Evolutionary conservation across 805 yeast species (phyloP), one percentile per base, ranked within the genome.

Genomic region (Saccharomycopsis capsularis): DNA sequence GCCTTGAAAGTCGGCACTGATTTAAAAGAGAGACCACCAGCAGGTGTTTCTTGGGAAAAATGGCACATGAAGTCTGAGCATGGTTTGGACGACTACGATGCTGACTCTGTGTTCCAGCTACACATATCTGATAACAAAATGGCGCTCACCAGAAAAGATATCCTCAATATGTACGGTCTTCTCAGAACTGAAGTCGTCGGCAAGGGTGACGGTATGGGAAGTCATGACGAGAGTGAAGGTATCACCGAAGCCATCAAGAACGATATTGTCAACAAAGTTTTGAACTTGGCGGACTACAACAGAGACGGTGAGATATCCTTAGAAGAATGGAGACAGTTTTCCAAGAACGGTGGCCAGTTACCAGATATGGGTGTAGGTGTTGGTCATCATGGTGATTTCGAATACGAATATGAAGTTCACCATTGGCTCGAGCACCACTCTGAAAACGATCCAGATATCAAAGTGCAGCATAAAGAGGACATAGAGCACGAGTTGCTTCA

Each of bases 31-130:
- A 49, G 55, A 30, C 70, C 70, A 24, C 88, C 88, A 2, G 66
- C 64, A 9, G 79, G 76, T 0, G 57, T 78, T 34, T 65, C 77
- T 16, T 86, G 95, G 95, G 87, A 83, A 59, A 75, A 76, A 57
- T 84, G 90, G 85, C 98, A 91, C 64, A 90, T 91, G 97, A 71
- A 76, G 57, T 81, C 79, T 56, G 98, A 91, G 67, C 97, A 91
- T 67, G 84, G 79, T 16, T 56, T 86, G 51, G 89, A 85, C 54
- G 70, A 71, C 24, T 87, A 79, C 59, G 95, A 85, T 54, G 74
- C 95, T 0, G 79, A 73, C 38, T 73, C 83, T 15, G 87, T 91
- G 59, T 91, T 91, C 73, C 74, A 74, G 34, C 59, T 90, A 24
- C 99, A 91, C 65, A 96, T 90, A 64, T 63, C 78, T 47, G 68